These are phyloP conservation scores for Coprinellus micaceus DNA, from an alignment of 768 basidiomycete species.

Conservation along the genomic window DNA sequence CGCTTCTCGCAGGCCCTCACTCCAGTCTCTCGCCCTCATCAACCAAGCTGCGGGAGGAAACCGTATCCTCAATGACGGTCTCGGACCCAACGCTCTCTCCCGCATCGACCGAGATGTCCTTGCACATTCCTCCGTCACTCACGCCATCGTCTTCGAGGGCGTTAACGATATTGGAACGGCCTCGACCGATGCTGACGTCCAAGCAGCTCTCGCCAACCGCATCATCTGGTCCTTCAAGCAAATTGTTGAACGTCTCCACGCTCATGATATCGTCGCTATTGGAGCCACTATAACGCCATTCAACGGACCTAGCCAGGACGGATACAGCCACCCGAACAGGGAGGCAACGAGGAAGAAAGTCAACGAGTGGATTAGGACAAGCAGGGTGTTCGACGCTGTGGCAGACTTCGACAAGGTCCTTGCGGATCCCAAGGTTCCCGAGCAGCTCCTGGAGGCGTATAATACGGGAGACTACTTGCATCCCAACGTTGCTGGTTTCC, in stretches of 20 bases:
- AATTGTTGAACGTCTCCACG: constrained; percentile 39
- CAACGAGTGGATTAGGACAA: constrained; percentile 41
- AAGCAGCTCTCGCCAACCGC: constrained; percentile 35
- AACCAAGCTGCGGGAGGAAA: constrained; percentile 55
- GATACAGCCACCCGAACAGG: constrained; percentile 35
- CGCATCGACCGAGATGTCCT: constrained; percentile 52
- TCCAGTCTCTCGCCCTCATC: constrained; percentile 35
- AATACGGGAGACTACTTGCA: constrained; percentile 48
- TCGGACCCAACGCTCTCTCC: constrained; percentile 44
- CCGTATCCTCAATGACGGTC: constrained; percentile 45
- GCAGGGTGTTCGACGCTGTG: constrained; percentile 41
- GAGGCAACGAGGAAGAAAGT: constrained; percentile 40
- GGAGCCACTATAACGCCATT: constrained; percentile 52
- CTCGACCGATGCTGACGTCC: constrained; percentile 27
- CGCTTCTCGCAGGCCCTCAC: constrained; percentile 19
- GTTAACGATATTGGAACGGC: constrained; percentile 52
- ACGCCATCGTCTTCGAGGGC: constrained; percentile 50
- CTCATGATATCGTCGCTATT: constrained; percentile 41
- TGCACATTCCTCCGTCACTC: constrained; percentile 41
- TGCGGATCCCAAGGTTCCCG: constrained; percentile 34
- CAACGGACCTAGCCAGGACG: constrained; percentile 33
- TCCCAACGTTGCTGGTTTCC: constrained; percentile 44
- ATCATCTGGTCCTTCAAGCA: constrained; percentile 45
- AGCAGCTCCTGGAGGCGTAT: constrained; percentile 33
- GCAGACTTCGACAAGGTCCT: constrained; percentile 45